Evolutionary conservation across 2,329 filamentous ascomycete species (phyloP).

Genomic region (Cercospora sp.): DNA sequence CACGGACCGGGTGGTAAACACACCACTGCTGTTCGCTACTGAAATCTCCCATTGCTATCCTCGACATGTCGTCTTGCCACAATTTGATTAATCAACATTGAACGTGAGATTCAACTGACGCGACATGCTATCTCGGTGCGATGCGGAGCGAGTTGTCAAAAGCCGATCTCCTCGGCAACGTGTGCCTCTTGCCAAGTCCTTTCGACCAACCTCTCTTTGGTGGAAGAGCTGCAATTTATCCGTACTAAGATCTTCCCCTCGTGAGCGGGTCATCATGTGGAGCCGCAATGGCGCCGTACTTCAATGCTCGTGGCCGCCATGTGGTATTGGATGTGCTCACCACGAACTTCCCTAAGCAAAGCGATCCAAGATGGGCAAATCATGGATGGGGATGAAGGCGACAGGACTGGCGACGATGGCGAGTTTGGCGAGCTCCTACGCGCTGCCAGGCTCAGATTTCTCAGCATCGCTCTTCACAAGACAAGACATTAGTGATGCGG

Average conservation of each 20-base stretch:
- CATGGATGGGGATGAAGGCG: neutral
- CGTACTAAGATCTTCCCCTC: slow-evolving; percentile 9
- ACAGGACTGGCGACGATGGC: slow-evolving; percentile 1
- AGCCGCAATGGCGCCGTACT: slow-evolving; percentile 15
- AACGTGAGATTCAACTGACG: neutral
- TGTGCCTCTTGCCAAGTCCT: slow-evolving; percentile 6
- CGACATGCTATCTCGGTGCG: slow-evolving; percentile 4
- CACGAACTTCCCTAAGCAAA: neutral
- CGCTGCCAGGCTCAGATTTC: slow-evolving; percentile 5
- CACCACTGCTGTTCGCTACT: neutral
- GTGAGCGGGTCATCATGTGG: slow-evolving; percentile 12
- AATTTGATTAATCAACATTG: neutral
- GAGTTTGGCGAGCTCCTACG: slow-evolving; percentile 1
- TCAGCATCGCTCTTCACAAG: slow-evolving; percentile 12
- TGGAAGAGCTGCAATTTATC: slow-evolving; percentile 17
- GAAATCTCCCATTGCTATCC: neutral
- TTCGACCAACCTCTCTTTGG: slow-evolving; percentile 5
- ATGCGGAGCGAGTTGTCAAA: slow-evolving; percentile 7
- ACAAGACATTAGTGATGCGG: slow-evolving; percentile 14
- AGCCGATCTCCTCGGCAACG: neutral
- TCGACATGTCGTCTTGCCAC: neutral
- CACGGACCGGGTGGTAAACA: neutral
- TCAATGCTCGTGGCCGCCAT: neutral
- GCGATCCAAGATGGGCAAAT: neutral
- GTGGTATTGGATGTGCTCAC: neutral